These are phyloP conservation scores for Perkinsela sp. DNA, from an alignment of 208 protist species.

Conservation along the genomic window DNA sequence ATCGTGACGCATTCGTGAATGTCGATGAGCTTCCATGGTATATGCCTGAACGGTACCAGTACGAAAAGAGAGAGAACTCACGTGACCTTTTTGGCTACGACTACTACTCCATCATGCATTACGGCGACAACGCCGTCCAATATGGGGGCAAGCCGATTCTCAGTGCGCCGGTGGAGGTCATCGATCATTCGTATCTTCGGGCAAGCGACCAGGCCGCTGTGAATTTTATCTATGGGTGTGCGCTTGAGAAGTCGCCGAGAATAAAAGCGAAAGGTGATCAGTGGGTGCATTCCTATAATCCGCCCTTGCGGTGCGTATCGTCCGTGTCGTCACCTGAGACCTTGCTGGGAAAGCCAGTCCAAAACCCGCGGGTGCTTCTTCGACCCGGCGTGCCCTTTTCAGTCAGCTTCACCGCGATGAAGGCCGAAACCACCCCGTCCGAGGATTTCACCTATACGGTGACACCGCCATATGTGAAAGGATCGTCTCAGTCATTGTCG, in stretches of 20 bases:
- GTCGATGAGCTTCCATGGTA: not conserved
- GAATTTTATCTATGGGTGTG: not conserved
- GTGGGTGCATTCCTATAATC: not conserved
- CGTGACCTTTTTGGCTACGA: not conserved
- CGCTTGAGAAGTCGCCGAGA: not conserved
- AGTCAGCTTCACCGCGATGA: not conserved
- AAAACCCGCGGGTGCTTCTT: not conserved
- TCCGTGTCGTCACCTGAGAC: not conserved
- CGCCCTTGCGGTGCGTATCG: not conserved
- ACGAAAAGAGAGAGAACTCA: not conserved
- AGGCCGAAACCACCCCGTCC: not conserved
- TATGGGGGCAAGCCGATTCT: not conserved
- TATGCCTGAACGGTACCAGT: not conserved
- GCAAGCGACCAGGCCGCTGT: not conserved
- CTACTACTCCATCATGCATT: not conserved
- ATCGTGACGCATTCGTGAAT: not conserved
- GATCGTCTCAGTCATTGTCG: not conserved
- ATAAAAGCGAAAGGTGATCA: not conserved
- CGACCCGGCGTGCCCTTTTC: not conserved
- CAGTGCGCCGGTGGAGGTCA: not conserved
- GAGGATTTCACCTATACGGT: not conserved
- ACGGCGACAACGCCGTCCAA: not conserved
- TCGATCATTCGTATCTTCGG: not conserved
- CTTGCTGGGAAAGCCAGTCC: not conserved
- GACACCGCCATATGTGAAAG: not conserved